Conservation (phyloP, 495 filamentous ascomycete genomes). For the Xylaria grammica region DNA sequence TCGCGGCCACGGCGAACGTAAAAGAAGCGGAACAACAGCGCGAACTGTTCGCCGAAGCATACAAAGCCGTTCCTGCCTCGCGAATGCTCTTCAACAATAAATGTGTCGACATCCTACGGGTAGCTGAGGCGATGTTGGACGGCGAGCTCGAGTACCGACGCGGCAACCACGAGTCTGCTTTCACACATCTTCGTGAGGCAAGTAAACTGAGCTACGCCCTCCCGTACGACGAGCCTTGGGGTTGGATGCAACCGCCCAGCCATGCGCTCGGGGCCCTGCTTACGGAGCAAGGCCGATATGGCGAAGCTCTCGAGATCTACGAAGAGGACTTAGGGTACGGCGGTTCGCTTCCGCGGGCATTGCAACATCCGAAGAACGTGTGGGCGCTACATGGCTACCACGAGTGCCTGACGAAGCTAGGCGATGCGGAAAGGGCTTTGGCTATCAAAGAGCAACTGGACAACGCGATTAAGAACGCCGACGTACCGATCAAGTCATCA, state of each 20-base stretch:
- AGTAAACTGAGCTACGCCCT: slow-evolving; percentile 61
- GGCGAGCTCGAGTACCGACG: slow-evolving; percentile 71
- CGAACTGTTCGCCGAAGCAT: slow-evolving; percentile 50
- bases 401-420: slow-evolving; percentile 63
- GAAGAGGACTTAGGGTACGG: slow-evolving; percentile 66
- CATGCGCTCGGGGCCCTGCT: slow-evolving; percentile 70
- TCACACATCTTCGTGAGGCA: slow-evolving; percentile 56
- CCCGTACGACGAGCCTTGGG: slow-evolving; percentile 72
- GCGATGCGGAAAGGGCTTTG: slow-evolving; percentile 53
- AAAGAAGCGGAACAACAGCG: slow-evolving; percentile 53
- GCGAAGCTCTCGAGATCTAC: slow-evolving; percentile 62
- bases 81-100: slow-evolving; percentile 71
- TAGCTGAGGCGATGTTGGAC: slow-evolving; percentile 68
- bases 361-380: slow-evolving; percentile 69
- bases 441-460: slow-evolving; percentile 55
- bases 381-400: slow-evolving; percentile 71
- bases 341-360: slow-evolving; percentile 58
- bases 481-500: slow-evolving; percentile 63
- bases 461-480: slow-evolving; percentile 57
- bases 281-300: slow-evolving; percentile 62
- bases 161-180: slow-evolving; percentile 60
- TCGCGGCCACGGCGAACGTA: slow-evolving; percentile 57
- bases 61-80: slow-evolving; percentile 51
- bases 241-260: slow-evolving; percentile 70
- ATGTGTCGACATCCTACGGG: slow-evolving; percentile 60